A percentile compares a stretch with the other conserved stretches of the same genome.
Evolutionary conservation across 1,284 basidiomycete genomes (phyloP).

Genomic region (Fomes fomentarius): DNA sequence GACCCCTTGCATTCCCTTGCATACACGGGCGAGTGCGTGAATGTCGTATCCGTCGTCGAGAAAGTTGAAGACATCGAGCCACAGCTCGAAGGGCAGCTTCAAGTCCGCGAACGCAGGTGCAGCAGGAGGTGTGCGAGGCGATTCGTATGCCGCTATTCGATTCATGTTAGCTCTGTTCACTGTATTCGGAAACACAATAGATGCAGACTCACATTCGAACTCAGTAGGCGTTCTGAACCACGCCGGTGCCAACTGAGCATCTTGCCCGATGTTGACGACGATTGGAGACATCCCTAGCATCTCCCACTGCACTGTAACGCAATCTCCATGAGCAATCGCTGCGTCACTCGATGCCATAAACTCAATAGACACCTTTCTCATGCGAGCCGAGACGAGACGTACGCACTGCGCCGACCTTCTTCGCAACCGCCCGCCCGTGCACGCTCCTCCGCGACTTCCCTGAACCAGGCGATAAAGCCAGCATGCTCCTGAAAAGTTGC

Average conservation of each 20-base stretch:
- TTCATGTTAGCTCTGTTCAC: too few relatives aligned
- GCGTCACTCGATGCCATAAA: too few relatives aligned
- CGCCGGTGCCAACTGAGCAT: neutral
- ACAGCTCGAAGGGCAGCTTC: constrained; percentile 11
- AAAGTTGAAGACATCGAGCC: constrained; percentile 1
- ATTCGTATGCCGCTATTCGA: too few relatives aligned
- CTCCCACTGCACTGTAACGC: constrained; percentile 6
- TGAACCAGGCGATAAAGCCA: neutral
- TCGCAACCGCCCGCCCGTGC: neutral
- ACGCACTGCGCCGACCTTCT: neutral
- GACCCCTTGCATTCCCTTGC: constrained; percentile 4
- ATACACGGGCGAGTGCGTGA: constrained; percentile 7
- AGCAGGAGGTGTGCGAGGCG: neutral
- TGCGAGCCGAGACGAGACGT: neutral
- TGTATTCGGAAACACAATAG: too few relatives aligned
- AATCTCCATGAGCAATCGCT: too few relatives aligned
- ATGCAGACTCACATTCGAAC: neutral
- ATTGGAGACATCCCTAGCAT: neutral
- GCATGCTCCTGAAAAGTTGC: neutral
- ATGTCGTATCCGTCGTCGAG: constrained; percentile 15
- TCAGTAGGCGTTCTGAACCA: neutral
- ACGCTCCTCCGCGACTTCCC: neutral
- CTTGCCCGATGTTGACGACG: neutral
- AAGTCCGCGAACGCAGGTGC: neutral
- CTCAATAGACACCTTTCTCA: neutral